Percentiles rank a stretch among this genome's conserved stretches.
Evolutionary conservation across 176 grass and related monocot species (phyloP).

Genomic region (Ampelocalamus luodianensis): DNA sequence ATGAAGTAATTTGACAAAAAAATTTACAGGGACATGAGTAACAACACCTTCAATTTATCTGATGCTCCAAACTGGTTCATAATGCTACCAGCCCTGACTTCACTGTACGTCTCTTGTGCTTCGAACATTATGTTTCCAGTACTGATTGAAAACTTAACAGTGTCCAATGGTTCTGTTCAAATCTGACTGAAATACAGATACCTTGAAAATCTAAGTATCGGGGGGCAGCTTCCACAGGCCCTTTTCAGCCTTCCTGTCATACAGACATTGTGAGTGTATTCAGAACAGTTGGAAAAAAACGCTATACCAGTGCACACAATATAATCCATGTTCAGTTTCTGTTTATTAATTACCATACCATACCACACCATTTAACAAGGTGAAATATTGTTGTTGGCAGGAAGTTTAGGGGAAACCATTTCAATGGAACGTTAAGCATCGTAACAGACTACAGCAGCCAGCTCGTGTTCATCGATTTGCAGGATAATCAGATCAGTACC

Average conservation of each 20-base stretch:
- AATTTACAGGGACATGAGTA: slow-evolving; percentile 70
- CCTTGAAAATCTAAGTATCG: slow-evolving; percentile 57
- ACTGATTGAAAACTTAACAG: no score
- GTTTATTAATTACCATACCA: neutral
- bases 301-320: neutral
- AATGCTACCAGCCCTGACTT: slow-evolving; percentile 63
- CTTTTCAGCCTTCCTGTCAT: slow-evolving; percentile 67
- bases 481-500: slow-evolving; percentile 49
- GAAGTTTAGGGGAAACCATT: slow-evolving; percentile 61
- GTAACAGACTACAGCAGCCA: slow-evolving; percentile 52
- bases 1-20: neutral
- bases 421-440: slow-evolving; percentile 72
- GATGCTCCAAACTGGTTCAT: slow-evolving; percentile 69
- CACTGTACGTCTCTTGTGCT: slow-evolving; percentile 51
- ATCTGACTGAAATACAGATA: slow-evolving; percentile 50
- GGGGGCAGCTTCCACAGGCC: slow-evolving; percentile 55
- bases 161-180: neutral
- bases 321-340: neutral
- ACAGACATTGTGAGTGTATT: slow-evolving; percentile 72
- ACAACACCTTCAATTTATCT: slow-evolving; percentile 73
- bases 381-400: slow-evolving; percentile 30
- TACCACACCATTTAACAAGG: neutral
- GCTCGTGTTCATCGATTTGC: slow-evolving; percentile 73
- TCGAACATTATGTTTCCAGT: neutral
- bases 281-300: neutral